phyloP scores from a whole-genome alignment of 306 rosid species.

The Gastrolobium bilobum region DNA sequence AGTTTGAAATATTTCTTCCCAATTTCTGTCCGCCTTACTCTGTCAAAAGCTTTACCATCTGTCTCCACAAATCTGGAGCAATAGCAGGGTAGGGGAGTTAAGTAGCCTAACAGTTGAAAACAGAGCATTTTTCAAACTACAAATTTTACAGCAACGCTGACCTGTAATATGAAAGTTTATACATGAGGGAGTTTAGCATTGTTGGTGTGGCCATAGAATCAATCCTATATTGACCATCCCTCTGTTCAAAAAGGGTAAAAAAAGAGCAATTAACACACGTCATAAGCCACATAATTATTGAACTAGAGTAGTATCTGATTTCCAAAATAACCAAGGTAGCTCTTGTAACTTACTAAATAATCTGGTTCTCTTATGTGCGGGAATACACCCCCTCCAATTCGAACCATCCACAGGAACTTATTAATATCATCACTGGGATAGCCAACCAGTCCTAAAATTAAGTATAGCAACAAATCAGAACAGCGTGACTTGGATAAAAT shows the following conservation, averaged over 20 bases:
- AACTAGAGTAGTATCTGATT: constrained; percentile 16
- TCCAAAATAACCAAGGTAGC: constrained; percentile 18
- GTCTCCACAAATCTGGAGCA: constrained; percentile 92
- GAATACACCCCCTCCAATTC: constrained; percentile 99
- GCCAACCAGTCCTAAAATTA: constrained; percentile 88
- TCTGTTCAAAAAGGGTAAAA: constrained; percentile 56
- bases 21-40: constrained; percentile 94
- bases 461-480: constrained; percentile 51
- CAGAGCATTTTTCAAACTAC: background rate
- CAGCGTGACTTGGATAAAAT: constrained; percentile 40
- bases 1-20: constrained; percentile 96
- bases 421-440: constrained; percentile 98
- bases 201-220: constrained; percentile 96
- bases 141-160: constrained; percentile 52
- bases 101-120: constrained; percentile 37
- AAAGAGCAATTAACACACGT: constrained; percentile 37
- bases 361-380: constrained; percentile 98
- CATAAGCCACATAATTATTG: constrained; percentile 14
- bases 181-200: constrained; percentile 96
- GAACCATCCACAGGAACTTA: constrained; percentile 99
- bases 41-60: constrained; percentile 92
- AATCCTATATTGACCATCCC: constrained; percentile 98
- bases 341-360: constrained; percentile 74
- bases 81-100: constrained; percentile 42
- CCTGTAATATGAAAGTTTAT: constrained; percentile 99